These are phyloP conservation scores for Aspergillus felis DNA, from an alignment of 2,329 filamentous ascomycete genomes.

Conservation along the genomic window DNA sequence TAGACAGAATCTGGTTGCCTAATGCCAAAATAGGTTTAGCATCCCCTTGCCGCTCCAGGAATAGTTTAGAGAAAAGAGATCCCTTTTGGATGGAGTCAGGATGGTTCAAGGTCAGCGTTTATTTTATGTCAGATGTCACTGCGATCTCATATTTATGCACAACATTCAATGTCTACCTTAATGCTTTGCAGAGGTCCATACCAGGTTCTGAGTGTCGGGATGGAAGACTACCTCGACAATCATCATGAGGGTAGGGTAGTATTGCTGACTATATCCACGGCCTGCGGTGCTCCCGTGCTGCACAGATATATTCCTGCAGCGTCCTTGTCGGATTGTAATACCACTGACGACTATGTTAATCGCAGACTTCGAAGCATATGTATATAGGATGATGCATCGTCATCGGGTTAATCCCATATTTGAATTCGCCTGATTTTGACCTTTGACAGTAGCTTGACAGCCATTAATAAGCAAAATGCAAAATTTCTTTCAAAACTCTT, in stretches of 20 bases:
- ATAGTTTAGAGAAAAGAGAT: not conserved
- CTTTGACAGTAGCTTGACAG: too few relatives aligned
- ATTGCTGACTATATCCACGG: too few relatives aligned
- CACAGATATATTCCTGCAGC: not conserved
- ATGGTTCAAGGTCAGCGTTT: not conserved
- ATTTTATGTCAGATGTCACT: not conserved
- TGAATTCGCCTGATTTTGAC: too few relatives aligned
- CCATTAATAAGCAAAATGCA: not conserved
- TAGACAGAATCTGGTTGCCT: not conserved
- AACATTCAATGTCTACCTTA: too few relatives aligned
- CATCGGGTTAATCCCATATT: not conserved
- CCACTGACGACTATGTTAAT: not conserved
- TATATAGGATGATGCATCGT: not conserved
- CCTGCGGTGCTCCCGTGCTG: not conserved
- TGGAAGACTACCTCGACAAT: too few relatives aligned
- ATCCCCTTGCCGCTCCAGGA: not conserved
- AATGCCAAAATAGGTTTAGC: not conserved
- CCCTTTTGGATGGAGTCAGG: too few relatives aligned
- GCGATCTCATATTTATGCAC: not conserved
- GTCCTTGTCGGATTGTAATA: not conserved
- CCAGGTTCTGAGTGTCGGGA: too few relatives aligned
- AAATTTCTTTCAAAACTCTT: too few relatives aligned
- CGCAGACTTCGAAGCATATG: not conserved
- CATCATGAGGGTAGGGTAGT: too few relatives aligned
- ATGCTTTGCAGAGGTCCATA: too few relatives aligned